Percentiles rank a stretch among this genome's conserved stretches.
These are phyloP conservation scores for Mentha longifolia DNA, from an alignment of 257 asterid genomes.

Conservation along the genomic window DNA sequence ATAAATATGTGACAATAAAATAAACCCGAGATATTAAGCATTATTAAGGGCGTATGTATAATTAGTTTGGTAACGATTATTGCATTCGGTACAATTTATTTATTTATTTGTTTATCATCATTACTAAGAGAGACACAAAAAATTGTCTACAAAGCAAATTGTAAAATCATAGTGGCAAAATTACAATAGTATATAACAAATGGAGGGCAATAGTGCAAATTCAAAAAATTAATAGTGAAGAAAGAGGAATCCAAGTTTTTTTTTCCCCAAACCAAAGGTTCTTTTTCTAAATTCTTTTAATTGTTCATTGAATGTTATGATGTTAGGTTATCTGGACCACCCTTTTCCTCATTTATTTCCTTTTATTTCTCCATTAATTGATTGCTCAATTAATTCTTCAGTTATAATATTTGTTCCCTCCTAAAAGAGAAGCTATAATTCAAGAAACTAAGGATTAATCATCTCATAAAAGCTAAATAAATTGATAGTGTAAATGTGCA, in stretches of 20 bases:
- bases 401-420: not conserved
- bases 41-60: too few relatives aligned
- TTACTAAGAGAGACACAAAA: not conserved
- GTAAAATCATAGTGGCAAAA: not conserved
- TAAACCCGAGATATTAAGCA: too few relatives aligned
- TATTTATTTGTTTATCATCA: too few relatives aligned
- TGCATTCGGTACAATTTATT: too few relatives aligned
- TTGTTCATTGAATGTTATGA: slow-evolving; percentile 28
- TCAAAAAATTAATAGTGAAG: slow-evolving; percentile 8
- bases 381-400: not conserved
- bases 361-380: not conserved
- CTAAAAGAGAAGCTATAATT: not conserved
- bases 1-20: too few relatives aligned
- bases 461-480: too few relatives aligned
- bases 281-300: not conserved
- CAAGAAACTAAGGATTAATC: too few relatives aligned
- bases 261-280: slow-evolving; percentile 14
- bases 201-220: not conserved
- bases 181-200: not conserved
- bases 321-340: not conserved
- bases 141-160: not conserved
- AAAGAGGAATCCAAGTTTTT: slow-evolving; percentile 20
- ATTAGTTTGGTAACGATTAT: too few relatives aligned
- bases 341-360: not conserved
- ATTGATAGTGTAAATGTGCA: too few relatives aligned